Evolutionary conservation across 2,329 filamentous ascomycete genomes (phyloP).

Genomic region (Mycosphaerelloides madeirae): DNA sequence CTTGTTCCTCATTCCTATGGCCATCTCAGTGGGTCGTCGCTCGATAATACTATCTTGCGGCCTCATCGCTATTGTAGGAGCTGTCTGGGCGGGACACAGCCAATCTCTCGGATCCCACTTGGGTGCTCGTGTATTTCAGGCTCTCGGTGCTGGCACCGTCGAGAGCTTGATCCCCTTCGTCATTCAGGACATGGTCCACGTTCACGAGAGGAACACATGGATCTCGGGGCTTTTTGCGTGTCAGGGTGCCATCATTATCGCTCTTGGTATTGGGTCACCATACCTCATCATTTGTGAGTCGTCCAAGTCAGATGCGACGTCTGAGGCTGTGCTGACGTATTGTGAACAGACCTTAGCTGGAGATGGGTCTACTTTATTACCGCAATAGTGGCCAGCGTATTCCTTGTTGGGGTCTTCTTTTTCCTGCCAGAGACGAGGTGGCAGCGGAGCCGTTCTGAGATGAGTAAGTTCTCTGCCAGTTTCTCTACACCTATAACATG

Average conservation of each 20-base stretch:
- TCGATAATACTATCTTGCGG: conserved; percentile 25
- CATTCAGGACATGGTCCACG: conserved; percentile 28
- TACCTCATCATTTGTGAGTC: conserved; percentile 24
- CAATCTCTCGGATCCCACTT: conserved; percentile 24
- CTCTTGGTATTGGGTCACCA: conserved; percentile 26
- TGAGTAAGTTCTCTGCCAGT: conserved; percentile 13
- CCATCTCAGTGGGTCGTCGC: conserved; percentile 28
- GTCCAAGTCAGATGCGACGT: too few species aligned
- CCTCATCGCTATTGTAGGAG: conserved; percentile 24
- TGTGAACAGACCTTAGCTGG: conserved; percentile 19
- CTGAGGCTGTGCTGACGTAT: too few species aligned
- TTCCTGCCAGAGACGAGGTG: conserved; percentile 30
- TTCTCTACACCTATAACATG: not conserved
- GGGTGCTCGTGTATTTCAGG: conserved; percentile 27
- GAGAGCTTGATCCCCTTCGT: conserved; percentile 31
- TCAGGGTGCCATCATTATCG: conserved; percentile 29
- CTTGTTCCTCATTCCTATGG: conserved; percentile 26
- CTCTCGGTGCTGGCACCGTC: conserved; percentile 29
- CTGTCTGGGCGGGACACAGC: conserved; percentile 28
- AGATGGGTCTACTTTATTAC: conserved; percentile 30
- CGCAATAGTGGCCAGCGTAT: conserved; percentile 20
- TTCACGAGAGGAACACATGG: conserved; percentile 30
- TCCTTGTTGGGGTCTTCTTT: conserved; percentile 23
- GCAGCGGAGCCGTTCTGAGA: conserved; percentile 22
- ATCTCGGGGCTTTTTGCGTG: conserved; percentile 27